A percentile compares a stretch with the other conserved stretches of the same genome.
phyloP scores from a whole-genome alignment of 352 stramenopile genomes.

The Pythium coloratum region DNA sequence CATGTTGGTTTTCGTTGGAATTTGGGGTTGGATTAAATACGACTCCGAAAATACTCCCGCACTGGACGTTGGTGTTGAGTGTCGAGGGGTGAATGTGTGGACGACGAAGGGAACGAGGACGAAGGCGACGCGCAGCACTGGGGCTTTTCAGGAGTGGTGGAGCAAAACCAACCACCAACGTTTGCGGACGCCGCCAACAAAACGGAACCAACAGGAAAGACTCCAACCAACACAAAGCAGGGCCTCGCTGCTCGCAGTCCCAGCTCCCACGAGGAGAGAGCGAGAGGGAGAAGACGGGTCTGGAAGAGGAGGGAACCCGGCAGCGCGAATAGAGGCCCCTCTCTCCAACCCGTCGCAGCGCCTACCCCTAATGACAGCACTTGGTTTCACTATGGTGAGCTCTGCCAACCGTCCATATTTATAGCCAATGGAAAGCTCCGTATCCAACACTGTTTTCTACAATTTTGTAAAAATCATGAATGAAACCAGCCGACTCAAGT shows the following conservation, averaged over 20 bases:
- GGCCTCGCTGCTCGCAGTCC: not conserved
- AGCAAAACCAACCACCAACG: conserved; percentile 10
- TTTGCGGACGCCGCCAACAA: conserved; percentile 12
- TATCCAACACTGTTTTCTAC: conserved; percentile 21
- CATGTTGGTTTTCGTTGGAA: conserved; percentile 27
- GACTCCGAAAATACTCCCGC: not conserved
- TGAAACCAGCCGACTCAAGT: not conserved
- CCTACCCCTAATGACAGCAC: conserved; percentile 27
- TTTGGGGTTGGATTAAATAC: conserved; percentile 25
- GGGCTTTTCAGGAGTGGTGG: conserved; percentile 31
- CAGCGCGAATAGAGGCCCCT: conserved; percentile 22
- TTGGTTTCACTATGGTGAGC: conserved; percentile 17
- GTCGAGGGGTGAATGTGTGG: not conserved
- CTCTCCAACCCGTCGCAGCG: not conserved
- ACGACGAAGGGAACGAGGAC: not conserved
- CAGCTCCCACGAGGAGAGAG: not conserved
- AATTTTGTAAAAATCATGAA: not conserved
- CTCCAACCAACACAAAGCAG: conserved; percentile 25
- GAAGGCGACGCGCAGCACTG: conserved; percentile 13
- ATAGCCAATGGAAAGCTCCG: conserved; percentile 15
- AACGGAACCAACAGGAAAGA: conserved; percentile 21
- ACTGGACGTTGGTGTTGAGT: not conserved
- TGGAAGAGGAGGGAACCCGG: conserved; percentile 3
- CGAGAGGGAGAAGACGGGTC: conserved; percentile 8
- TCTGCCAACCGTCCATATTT: conserved; percentile 24